Percentiles rank a stretch among this genome's conserved stretches.
Evolutionary conservation across 1,139 yeast genomes (phyloP).

Genomic region (Candida sanyaensis): DNA sequence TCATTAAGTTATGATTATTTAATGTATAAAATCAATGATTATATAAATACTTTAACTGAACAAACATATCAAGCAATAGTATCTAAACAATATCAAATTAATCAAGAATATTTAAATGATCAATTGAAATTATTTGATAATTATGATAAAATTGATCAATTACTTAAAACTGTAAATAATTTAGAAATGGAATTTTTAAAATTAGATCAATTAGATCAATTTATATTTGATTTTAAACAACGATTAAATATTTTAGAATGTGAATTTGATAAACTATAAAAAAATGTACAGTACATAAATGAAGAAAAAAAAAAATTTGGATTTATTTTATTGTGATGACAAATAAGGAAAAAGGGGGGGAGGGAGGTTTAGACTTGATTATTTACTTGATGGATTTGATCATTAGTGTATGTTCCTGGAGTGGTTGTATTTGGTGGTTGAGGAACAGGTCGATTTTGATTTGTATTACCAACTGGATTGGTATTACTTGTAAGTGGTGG

Average conservation of each 20-base stretch:
- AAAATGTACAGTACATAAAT: too few species aligned
- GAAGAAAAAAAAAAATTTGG: too few species aligned
- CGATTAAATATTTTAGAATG: conserved; percentile 30
- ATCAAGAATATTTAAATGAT: conserved; percentile 35
- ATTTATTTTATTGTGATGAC: too few species aligned
- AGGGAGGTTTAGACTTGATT: neutral
- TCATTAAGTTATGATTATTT: conserved; percentile 65
- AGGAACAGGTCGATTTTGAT: conserved; percentile 2
- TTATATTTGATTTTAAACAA: conserved; percentile 41
- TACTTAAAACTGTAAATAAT: conserved; percentile 53
- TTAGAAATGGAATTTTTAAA: conserved; percentile 66
- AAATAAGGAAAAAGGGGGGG: too few species aligned
- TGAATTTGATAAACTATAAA: conserved; percentile 19
- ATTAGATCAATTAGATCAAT: conserved; percentile 61
- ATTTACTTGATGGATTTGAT: neutral
- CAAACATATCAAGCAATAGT: conserved; percentile 32
- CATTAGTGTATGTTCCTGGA: neutral
- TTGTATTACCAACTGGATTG: neutral
- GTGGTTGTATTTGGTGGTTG: neutral
- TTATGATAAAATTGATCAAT: conserved; percentile 39
- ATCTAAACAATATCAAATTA: conserved; percentile 28
- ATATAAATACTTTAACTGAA: conserved; percentile 43
- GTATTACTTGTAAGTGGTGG: neutral
- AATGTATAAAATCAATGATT: conserved; percentile 59
- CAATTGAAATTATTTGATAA: conserved; percentile 43